Evolutionary conservation across 2,329 filamentous ascomycete species (phyloP).

Genomic region (Huntiella moniliformis): DNA sequence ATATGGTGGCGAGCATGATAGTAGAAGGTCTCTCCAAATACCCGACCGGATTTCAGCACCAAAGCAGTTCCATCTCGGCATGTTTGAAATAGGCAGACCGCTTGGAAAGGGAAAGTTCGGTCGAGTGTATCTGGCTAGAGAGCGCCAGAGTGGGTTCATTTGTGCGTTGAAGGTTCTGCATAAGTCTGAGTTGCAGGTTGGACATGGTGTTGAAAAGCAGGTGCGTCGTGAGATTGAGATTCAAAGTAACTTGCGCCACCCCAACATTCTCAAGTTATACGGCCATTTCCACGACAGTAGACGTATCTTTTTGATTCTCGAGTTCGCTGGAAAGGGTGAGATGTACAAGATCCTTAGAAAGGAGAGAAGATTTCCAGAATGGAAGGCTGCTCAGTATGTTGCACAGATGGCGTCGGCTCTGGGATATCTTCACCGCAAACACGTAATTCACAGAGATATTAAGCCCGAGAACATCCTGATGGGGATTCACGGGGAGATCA

Average conservation of each 20-base stretch:
- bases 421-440: conserved; percentile 85
- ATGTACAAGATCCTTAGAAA: conserved; percentile 72
- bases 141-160: conserved; percentile 61
- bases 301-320: conserved; percentile 70
- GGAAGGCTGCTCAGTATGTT: conserved; percentile 72
- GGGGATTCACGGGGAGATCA: conserved; percentile 93
- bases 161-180: conserved; percentile 75
- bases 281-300: conserved; percentile 82
- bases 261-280: conserved; percentile 67
- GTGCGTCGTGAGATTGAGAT: conserved; percentile 79
- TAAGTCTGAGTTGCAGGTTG: conserved; percentile 64
- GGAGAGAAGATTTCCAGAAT: conserved; percentile 65
- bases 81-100: conserved; percentile 83
- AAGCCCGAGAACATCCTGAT: conserved; percentile 96
- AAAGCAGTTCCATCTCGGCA: conserved; percentile 66
- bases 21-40: conserved; percentile 32
- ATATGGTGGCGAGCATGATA: conserved; percentile 41
- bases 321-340: conserved; percentile 72
- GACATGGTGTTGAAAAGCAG: conserved; percentile 58
- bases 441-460: conserved; percentile 93
- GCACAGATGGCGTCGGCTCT: conserved; percentile 82
- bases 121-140: conserved; percentile 66
- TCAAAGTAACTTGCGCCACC: conserved; percentile 69
- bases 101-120: conserved; percentile 79
- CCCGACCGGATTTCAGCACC: conserved; percentile 37